Conservation (phyloP, 2,329 filamentous ascomycete species). For the Tolypocladium album region DNA sequence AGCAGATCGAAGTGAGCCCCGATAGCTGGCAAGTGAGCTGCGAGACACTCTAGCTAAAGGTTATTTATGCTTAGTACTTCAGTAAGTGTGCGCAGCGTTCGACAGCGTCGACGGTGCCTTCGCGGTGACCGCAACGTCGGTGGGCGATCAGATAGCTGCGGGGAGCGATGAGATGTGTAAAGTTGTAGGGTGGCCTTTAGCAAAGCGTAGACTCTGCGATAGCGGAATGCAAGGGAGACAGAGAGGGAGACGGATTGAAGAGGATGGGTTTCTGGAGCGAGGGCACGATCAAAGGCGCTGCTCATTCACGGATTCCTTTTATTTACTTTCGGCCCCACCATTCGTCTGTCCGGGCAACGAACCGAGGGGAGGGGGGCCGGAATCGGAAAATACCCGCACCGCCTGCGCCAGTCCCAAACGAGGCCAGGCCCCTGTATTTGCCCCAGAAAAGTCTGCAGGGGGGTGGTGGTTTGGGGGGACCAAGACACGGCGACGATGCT, state of each 20-base stretch:
- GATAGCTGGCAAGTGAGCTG: conserved; percentile 37
- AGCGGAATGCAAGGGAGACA: conserved; percentile 1
- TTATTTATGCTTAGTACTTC: conserved; percentile 42
- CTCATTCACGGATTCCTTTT: conserved; percentile 24
- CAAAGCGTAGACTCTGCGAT: conserved; percentile 4
- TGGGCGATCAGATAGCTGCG: conserved; percentile 34
- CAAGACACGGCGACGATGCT: neutral
- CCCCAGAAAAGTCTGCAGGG: neutral
- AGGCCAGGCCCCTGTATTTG: neutral
- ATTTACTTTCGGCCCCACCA: conserved; percentile 32
- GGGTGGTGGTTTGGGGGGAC: neutral
- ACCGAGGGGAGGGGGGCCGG: neutral
- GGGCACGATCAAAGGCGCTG: conserved; percentile 6
- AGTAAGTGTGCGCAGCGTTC: conserved; percentile 29
- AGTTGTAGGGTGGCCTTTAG: conserved; percentile 21
- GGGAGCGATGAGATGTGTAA: conserved; percentile 37
- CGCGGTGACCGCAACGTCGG: conserved; percentile 31
- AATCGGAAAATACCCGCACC: conserved; percentile 4
- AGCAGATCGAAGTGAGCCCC: conserved; percentile 25
- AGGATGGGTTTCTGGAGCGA: conserved; percentile 14
- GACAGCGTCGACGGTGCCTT: conserved; percentile 35
- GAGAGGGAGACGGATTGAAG: conserved; percentile 4
- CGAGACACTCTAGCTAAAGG: conserved; percentile 50
- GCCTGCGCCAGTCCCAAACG: neutral
- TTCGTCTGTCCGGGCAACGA: conserved; percentile 25